Conservation (phyloP, 192 early-diverging fungal species). For the Linnemannia schmuckeri region DNA sequence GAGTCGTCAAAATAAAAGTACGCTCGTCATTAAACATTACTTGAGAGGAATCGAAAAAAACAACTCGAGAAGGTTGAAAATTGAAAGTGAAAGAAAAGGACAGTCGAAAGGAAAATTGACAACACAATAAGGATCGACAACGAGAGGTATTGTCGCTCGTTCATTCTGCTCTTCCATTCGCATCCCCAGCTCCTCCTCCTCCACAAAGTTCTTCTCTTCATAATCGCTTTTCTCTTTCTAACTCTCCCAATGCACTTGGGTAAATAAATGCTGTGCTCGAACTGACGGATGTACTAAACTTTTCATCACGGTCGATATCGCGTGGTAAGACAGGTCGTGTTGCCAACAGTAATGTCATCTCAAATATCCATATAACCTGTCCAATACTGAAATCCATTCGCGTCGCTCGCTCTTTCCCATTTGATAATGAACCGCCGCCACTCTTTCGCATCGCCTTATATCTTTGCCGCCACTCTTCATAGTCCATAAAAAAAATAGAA, state of each 20-base stretch:
- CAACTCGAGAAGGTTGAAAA: conserved; percentile 44
- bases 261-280: conserved; percentile 53
- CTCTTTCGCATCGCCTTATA: not conserved
- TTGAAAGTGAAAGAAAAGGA: conserved; percentile 2
- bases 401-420: conserved; percentile 1
- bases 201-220: conserved; percentile 36
- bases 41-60: conserved; percentile 58
- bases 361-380: conserved; percentile 16
- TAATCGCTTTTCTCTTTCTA: conserved; percentile 55
- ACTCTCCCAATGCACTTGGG: conserved; percentile 38
- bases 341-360: conserved; percentile 20
- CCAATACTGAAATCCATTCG: conserved; percentile 3
- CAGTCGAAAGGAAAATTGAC: conserved; percentile 7
- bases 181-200: conserved; percentile 2
- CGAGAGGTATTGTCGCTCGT: not conserved
- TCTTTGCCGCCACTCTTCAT: not conserved
- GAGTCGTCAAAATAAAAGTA: conserved; percentile 57
- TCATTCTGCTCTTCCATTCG: conserved; percentile 4
- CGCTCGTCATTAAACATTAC: conserved; percentile 46
- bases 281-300: conserved; percentile 55
- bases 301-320: conserved; percentile 51
- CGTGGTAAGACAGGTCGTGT: conserved; percentile 38
- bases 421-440: not conserved
- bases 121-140: conserved; percentile 9
- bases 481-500: not conserved